Conservation (phyloP, 371 early-diverging fungal genomes). For the Blyttiomyces sp. region DNA sequence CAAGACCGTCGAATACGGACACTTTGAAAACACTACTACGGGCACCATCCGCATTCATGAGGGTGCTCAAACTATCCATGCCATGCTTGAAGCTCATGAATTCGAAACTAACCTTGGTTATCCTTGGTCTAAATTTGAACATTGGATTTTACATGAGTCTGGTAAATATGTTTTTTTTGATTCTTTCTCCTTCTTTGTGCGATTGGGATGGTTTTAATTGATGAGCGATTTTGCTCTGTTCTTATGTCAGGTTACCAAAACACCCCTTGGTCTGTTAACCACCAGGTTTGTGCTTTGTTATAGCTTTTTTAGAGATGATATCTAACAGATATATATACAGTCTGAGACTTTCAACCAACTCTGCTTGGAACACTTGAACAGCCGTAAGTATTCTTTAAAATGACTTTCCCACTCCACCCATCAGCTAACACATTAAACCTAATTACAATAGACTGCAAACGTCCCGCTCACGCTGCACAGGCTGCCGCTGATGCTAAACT, state of each 20-base stretch:
- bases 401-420: too few species aligned
- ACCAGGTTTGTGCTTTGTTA: too few species aligned
- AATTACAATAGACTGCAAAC: conserved; percentile 2
- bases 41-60: not conserved
- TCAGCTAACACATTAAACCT: not conserved
- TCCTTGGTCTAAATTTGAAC: conserved; percentile 5
- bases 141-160: conserved; percentile 9
- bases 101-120: conserved; percentile 9
- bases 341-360: conserved; percentile 2
- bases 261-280: not conserved
- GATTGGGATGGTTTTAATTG: not conserved
- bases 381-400: not conserved
- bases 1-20: conserved; percentile 3
- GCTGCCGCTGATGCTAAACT: not conserved
- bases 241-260: conserved; percentile 4
- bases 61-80: conserved; percentile 14
- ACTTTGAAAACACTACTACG: not conserved
- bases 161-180: not conserved
- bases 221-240: not conserved
- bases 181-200: not conserved
- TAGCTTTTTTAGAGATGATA: too few species aligned
- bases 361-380: not conserved
- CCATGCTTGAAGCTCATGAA: conserved; percentile 8
- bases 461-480: not conserved
- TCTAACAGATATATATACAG: too few species aligned